phyloP scores from a whole-genome alignment of 306 rosid species.

The Quercus berberidifolia region DNA sequence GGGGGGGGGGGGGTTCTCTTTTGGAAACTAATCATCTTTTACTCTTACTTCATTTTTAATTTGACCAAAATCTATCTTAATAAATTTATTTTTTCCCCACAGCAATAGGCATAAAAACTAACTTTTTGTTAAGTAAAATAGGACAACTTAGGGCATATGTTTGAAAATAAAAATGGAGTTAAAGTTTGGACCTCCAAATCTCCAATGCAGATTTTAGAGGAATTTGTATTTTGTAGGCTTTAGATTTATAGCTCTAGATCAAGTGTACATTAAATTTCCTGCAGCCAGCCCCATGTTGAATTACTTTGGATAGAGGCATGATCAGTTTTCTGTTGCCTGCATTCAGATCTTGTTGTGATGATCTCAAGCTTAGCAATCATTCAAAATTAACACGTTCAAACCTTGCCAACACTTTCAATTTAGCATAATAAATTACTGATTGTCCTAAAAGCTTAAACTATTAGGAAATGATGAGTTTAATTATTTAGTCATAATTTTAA shows the following conservation, averaged over 20 bases:
- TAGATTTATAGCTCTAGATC: neutral
- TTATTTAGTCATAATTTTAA: neutral
- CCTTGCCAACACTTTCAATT: neutral
- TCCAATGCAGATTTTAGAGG: neutral
- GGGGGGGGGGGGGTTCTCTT: neutral
- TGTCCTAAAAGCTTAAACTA: no score
- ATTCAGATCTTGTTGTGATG: neutral
- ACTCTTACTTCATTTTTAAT: neutral
- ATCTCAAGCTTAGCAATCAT: neutral
- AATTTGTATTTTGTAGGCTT: neutral
- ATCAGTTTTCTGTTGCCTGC: neutral
- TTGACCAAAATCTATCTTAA: neutral
- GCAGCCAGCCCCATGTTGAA: neutral
- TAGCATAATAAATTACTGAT: neutral
- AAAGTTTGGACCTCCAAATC: neutral
- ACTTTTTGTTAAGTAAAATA: no score
- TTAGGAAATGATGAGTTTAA: neutral
- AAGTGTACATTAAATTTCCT: neutral
- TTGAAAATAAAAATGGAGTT: neutral
- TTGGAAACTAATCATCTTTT: neutral
- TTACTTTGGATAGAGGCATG: neutral
- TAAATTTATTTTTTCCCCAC: no score
- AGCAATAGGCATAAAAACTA: no score
- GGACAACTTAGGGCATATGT: neutral
- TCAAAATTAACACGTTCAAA: neutral